Conservation (phyloP, 1,284 basidiomycete genomes). For the Cryptococcus jaspeensis region DNA sequence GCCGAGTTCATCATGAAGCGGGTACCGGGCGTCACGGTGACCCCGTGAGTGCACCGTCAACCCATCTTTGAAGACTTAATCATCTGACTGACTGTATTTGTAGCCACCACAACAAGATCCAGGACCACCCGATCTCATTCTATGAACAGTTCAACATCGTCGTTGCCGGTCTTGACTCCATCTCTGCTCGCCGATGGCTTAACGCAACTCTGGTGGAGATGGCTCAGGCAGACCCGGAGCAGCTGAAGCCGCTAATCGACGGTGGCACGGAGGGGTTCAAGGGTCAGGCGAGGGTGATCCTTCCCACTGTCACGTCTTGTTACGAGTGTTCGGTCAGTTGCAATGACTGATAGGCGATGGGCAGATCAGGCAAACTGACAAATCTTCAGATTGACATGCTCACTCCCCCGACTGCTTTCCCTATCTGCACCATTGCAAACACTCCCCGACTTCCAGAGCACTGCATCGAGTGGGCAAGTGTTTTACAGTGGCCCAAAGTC, state of each 20-base stretch:
- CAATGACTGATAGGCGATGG: no score
- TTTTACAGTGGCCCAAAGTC: slow-evolving; percentile 95
- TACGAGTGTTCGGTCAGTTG: slow-evolving; percentile 80
- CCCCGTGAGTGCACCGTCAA: slow-evolving; percentile 80
- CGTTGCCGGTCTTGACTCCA: slow-evolving; percentile 97
- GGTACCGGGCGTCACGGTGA: slow-evolving; percentile 89
- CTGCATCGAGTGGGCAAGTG: slow-evolving; percentile 99
- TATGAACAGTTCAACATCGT: slow-evolving; percentile 96
- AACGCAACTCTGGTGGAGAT: slow-evolving; percentile 95
- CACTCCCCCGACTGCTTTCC: slow-evolving; percentile 94
- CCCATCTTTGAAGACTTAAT: neutral
- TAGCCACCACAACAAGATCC: slow-evolving; percentile 95
- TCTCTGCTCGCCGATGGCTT: slow-evolving; percentile 97
- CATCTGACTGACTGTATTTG: no score
- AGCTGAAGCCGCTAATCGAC: slow-evolving; percentile 96
- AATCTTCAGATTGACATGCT: slow-evolving; percentile 77
- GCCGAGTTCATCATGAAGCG: slow-evolving; percentile 95
- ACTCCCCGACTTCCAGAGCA: slow-evolving; percentile 97
- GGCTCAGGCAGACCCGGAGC: slow-evolving; percentile 85
- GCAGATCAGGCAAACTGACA: neutral
- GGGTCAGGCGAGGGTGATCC: slow-evolving; percentile 94
- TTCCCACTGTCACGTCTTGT: slow-evolving; percentile 93
- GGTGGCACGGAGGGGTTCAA: slow-evolving; percentile 99
- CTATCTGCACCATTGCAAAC: slow-evolving; percentile 99
- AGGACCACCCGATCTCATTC: slow-evolving; percentile 94